phyloP scores from a whole-genome alignment of 192 early-diverging fungal genomes.

The Umbelopsis ramanniana region DNA sequence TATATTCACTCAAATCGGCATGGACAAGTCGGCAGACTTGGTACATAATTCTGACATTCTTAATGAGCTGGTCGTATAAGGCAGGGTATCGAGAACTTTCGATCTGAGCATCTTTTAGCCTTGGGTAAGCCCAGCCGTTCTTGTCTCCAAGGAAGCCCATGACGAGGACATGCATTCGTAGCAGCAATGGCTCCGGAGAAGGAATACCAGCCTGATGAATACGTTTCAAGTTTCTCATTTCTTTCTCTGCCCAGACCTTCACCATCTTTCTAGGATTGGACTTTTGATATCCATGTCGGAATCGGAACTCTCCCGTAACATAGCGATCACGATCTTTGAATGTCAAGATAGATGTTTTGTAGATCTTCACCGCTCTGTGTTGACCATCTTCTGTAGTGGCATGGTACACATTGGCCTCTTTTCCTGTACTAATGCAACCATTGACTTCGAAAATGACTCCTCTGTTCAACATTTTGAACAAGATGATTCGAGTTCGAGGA shows the following conservation, averaged over 20 bases:
- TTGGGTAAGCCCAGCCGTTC: conserved; percentile 92
- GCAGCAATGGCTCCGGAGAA: conserved; percentile 84
- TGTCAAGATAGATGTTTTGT: conserved; percentile 97
- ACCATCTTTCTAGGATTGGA: conserved; percentile 99
- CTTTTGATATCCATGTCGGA: conserved; percentile 92
- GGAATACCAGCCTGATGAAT: conserved; percentile 84
- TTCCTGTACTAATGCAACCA: conserved; percentile 97
- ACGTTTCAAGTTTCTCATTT: conserved; percentile 97
- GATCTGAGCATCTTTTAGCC: conserved; percentile 93
- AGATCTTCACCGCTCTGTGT: conserved; percentile 94
- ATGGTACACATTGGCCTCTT: conserved; percentile 99
- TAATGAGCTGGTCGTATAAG: conserved; percentile 84
- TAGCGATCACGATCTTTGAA: conserved; percentile 99
- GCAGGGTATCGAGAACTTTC: conserved; percentile 70
- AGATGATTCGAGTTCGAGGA: conserved; percentile 95
- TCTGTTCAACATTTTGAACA: conserved; percentile 94
- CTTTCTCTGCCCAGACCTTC: conserved; percentile 98
- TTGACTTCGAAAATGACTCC: conserved; percentile 92
- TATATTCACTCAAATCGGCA: conserved; percentile 98
- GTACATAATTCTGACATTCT: conserved; percentile 91
- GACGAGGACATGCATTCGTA: conserved; percentile 92
- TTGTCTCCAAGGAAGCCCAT: conserved; percentile 94
- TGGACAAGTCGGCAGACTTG: conserved; percentile 93
- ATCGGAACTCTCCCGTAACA: conserved; percentile 93
- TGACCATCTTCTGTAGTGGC: conserved; percentile 81